Percentiles rank a stretch among this genome's conserved stretches.
phyloP scores from a whole-genome alignment of 345 rosid species.

The Heritiera fomes region DNA sequence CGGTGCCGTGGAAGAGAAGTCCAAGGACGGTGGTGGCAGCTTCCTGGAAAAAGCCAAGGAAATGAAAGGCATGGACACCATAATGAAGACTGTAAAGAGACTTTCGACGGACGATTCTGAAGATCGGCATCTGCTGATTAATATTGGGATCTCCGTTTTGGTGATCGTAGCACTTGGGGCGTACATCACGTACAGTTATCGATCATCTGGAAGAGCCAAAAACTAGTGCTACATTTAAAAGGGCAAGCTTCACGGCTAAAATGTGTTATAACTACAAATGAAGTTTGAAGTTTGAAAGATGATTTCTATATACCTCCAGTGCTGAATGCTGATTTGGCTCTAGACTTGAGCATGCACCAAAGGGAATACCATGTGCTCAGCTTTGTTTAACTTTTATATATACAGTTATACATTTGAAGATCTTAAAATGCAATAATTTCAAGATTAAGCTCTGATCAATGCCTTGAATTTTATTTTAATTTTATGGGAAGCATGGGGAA shows the following conservation, averaged over 20 bases:
- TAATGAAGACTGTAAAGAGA: not conserved
- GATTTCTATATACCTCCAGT: not conserved
- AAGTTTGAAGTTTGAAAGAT: not conserved
- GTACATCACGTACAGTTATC: slow-evolving; percentile 6
- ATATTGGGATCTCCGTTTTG: slow-evolving; percentile 17
- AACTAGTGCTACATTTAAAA: not conserved
- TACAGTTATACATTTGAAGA: not conserved
- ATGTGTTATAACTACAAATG: not conserved
- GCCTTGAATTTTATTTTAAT: not conserved
- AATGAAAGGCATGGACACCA: not conserved
- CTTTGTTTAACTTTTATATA: not conserved
- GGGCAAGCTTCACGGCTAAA: not conserved
- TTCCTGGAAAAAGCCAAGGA: slow-evolving; percentile 4
- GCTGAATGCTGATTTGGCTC: not conserved
- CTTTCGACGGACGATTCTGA: not conserved
- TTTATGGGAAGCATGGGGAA: too few relatives aligned
- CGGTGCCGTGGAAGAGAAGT: not conserved
- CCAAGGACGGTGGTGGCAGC: not conserved
- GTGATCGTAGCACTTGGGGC: slow-evolving; percentile 15
- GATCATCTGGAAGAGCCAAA: slow-evolving; percentile 4
- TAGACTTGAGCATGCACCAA: not conserved
- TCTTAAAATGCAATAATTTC: not conserved
- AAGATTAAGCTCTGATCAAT: not conserved
- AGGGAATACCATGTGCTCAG: not conserved
- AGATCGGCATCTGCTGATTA: slow-evolving; percentile 2